phyloP scores from a whole-genome alignment of 2,329 filamentous ascomycete genomes.

The Aspergillus novoparasiticus region DNA sequence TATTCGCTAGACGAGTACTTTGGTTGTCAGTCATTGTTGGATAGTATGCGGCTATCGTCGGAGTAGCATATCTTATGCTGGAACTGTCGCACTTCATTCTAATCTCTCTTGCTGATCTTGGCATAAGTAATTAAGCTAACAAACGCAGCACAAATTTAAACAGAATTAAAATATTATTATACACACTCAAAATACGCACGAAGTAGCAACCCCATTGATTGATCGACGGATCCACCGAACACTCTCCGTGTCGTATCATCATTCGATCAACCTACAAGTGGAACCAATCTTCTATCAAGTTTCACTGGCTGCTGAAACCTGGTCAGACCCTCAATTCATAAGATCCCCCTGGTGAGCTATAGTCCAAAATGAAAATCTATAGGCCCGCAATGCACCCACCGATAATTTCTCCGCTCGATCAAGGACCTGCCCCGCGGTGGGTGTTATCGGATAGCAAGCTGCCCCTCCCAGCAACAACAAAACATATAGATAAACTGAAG shows the following conservation, averaged over 20 bases:
- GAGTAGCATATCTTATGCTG: background rate
- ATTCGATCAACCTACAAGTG: constrained; percentile 8
- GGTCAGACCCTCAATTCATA: background rate
- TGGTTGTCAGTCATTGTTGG: background rate
- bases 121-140: background rate
- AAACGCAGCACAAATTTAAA: background rate
- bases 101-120: background rate
- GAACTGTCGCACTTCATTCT: background rate
- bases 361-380: background rate
- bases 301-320: constrained; percentile 1
- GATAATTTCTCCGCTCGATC: constrained; percentile 13
- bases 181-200: background rate
- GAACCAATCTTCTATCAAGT: constrained; percentile 3
- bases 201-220: background rate
- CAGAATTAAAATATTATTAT: background rate
- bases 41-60: background rate
- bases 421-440: constrained; percentile 2
- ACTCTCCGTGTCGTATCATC: constrained; percentile 7
- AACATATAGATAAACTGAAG: background rate
- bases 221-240: background rate
- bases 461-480: constrained; percentile 1
- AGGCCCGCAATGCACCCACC: constrained; percentile 5
- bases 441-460: background rate
- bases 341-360: background rate
- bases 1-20: background rate